Conservation (phyloP, 306 rosid species). For the Mucuna pruriens region DNA sequence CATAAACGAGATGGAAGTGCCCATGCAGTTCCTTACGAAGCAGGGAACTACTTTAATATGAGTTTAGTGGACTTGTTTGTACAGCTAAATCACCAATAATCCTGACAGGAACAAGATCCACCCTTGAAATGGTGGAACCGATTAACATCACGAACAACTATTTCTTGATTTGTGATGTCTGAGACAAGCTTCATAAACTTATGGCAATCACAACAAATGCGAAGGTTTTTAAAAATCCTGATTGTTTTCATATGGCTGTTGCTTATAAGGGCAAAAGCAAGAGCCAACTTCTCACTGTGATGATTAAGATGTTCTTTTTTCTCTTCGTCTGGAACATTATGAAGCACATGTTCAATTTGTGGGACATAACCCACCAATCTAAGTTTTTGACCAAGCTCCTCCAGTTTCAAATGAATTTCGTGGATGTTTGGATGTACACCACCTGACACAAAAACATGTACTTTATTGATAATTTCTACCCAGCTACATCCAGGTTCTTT, state of each 20-base stretch:
- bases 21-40: neutral
- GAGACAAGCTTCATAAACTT: constrained; percentile 47
- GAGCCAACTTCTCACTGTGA: constrained; percentile 51
- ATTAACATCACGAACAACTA: constrained; percentile 46
- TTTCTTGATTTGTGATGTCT: constrained; percentile 37
- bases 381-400: constrained; percentile 43
- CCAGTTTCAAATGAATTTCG: constrained; percentile 42
- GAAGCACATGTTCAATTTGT: constrained; percentile 42
- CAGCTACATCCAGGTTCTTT: constrained; percentile 58
- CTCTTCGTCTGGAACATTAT: constrained; percentile 39
- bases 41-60: neutral
- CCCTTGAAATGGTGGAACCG: constrained; percentile 49
- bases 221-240: constrained; percentile 47
- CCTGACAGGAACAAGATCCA: constrained; percentile 50
- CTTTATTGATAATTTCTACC: constrained; percentile 43
- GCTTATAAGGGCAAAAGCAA: constrained; percentile 46
- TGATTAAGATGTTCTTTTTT: constrained; percentile 44
- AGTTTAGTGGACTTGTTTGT: neutral
- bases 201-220: constrained; percentile 51
- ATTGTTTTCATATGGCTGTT: constrained; percentile 29
- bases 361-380: constrained; percentile 42
- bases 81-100: constrained; percentile 43
- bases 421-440: constrained; percentile 38
- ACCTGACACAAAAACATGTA: constrained; percentile 43
- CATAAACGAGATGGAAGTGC: neutral